These are phyloP conservation scores for Bothriochloa decipiens DNA, from an alignment of 176 grass and related monocot species.

Conservation along the genomic window DNA sequence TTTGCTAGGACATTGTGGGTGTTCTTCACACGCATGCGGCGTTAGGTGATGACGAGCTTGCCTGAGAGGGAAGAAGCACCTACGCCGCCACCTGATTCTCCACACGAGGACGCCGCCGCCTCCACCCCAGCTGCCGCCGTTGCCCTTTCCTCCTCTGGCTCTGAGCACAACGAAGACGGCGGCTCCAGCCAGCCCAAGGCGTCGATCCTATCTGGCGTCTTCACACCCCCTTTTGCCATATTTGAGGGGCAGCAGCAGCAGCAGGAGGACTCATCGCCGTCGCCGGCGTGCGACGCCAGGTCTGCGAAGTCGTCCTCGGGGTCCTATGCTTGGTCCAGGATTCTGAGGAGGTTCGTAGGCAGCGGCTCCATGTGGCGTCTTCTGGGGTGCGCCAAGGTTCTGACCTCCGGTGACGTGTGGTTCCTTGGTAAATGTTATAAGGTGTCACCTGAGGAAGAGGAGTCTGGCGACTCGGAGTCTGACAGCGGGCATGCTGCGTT, in stretches of 20 bases:
- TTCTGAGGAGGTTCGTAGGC: conserved; percentile 66
- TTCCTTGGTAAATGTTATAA: conserved; percentile 90
- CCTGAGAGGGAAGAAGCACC: conserved; percentile 52
- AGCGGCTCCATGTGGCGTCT: conserved; percentile 77
- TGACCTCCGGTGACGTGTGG: conserved; percentile 67
- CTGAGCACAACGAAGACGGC: conserved; percentile 42
- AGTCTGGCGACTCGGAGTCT: conserved; percentile 33
- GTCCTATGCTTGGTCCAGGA: conserved; percentile 74
- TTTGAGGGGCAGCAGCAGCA: conserved; percentile 63
- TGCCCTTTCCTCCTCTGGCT: conserved; percentile 7
- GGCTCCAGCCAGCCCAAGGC: conserved; percentile 49
- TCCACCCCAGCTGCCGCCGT: not conserved
- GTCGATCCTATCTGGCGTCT: conserved; percentile 60
- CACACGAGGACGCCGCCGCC: not conserved
- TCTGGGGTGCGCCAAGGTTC: conserved; percentile 56
- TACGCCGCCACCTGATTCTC: conserved; percentile 26
- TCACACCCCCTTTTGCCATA: conserved; percentile 64
- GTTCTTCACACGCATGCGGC: conserved; percentile 34
- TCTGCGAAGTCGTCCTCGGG: conserved; percentile 36
- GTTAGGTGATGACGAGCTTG: conserved; percentile 92
- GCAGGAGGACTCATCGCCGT: conserved; percentile 5
- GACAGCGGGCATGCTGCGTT: conserved; percentile 52
- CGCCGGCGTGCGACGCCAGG: conserved; percentile 27
- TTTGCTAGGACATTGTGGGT: not conserved
- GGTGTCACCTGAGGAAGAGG: conserved; percentile 46